Evolutionary conservation across 2,329 filamentous ascomycete genomes (phyloP).

Genomic region (Diaporthe citrichinensis): DNA sequence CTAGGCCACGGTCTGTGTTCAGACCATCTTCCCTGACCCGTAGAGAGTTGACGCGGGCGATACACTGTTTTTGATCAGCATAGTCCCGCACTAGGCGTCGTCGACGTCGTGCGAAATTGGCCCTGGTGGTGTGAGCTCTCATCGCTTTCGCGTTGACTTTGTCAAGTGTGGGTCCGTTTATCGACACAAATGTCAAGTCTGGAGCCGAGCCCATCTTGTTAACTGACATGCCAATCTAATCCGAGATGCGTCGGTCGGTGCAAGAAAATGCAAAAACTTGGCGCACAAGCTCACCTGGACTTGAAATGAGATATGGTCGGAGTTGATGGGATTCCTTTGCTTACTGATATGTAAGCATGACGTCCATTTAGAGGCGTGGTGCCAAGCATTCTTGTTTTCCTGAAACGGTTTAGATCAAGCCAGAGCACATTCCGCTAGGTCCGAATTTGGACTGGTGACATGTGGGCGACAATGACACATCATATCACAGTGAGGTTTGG

Average conservation of each 20-base stretch:
- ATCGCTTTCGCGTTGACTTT: conserved; percentile 6
- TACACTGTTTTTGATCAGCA: neutral
- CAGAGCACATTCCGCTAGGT: neutral
- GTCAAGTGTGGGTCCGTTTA: conserved; percentile 1
- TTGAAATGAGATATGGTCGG: neutral
- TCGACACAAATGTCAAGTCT: conserved; percentile 3
- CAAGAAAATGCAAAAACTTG: neutral
- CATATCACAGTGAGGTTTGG: neutral
- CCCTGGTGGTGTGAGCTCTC: conserved; percentile 1
- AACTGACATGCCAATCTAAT: neutral
- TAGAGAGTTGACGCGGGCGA: neutral
- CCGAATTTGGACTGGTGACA: neutral
- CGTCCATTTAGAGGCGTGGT: neutral
- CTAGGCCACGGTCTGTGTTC: neutral
- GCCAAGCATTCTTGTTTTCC: conserved; percentile 22
- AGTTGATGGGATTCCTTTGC: neutral
- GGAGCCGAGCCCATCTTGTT: neutral
- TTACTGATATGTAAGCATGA: neutral
- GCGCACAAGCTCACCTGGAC: neutral
- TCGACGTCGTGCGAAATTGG: conserved; percentile 3
- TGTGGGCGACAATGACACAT: neutral
- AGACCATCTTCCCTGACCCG: neutral
- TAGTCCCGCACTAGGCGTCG: neutral
- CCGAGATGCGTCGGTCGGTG: no score
- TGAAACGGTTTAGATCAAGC: neutral